Evolutionary conservation across 2,329 filamentous ascomycete species (phyloP).

Genomic region (Exophiala xenobiotica): DNA sequence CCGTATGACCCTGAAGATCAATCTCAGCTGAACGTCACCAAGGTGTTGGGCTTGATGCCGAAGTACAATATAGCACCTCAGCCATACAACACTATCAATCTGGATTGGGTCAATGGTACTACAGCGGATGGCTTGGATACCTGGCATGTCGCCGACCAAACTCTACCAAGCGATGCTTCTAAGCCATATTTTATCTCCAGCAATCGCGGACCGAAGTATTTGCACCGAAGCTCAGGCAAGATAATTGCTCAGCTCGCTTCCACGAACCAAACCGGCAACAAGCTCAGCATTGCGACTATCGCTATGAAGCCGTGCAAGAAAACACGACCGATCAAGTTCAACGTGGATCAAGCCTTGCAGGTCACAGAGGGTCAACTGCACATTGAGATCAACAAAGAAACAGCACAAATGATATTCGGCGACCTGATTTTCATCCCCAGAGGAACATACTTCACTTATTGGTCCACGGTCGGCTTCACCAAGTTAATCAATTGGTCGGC

Average conservation of each 20-base stretch:
- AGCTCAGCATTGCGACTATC: constrained; percentile 21
- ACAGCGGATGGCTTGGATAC: constrained; percentile 22
- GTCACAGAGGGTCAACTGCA: constrained; percentile 24
- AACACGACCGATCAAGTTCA: constrained; percentile 6
- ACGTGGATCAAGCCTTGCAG: constrained; percentile 23
- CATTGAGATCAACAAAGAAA: constrained; percentile 18
- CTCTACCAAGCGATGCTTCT: constrained; percentile 14
- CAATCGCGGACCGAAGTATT: constrained; percentile 27
- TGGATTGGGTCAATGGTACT: constrained; percentile 25
- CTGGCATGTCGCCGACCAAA: constrained; percentile 22
- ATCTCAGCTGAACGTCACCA: constrained; percentile 23
- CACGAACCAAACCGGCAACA: constrained; percentile 17
- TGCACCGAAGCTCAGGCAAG: constrained; percentile 11
- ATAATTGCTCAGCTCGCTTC: constrained; percentile 22
- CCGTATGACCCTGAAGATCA: constrained; percentile 20
- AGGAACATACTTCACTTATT: constrained; percentile 21
- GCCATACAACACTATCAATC: constrained; percentile 22
- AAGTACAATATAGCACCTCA: constrained; percentile 21
- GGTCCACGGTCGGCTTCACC: constrained; percentile 23
- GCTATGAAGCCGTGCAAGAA: constrained; percentile 13
- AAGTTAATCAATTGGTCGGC: constrained; percentile 23
- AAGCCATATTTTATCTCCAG: constrained; percentile 25
- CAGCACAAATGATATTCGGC: constrained; percentile 21
- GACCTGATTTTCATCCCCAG: constrained; percentile 25
- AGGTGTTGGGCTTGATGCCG: constrained; percentile 22